Conservation (phyloP, 2,329 filamentous ascomycete genomes). For the Hypoxylon sp. region DNA sequence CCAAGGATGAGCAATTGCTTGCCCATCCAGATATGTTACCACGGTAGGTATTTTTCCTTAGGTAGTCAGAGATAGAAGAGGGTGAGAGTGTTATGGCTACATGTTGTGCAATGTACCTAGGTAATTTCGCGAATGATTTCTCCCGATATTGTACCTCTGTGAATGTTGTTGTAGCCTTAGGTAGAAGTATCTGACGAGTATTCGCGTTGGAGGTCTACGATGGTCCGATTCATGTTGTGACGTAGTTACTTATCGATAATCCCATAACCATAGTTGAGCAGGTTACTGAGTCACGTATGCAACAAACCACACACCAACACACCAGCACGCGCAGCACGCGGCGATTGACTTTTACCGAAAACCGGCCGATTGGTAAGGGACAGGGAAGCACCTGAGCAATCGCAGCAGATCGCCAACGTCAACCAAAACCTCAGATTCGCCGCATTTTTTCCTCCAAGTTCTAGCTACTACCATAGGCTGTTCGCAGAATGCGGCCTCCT, state of each 20-base stretch:
- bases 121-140: too few species aligned
- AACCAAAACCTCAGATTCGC: constrained; percentile 32
- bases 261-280: constrained; percentile 28
- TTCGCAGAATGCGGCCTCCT: constrained; percentile 38
- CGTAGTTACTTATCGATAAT: constrained; percentile 12
- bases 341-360: constrained; percentile 37
- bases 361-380: constrained; percentile 34
- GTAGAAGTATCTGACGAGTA: not conserved
- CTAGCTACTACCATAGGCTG: constrained; percentile 4
- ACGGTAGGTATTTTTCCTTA: constrained; percentile 1
- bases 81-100: not conserved
- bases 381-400: constrained; percentile 1
- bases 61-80: not conserved
- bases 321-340: too few species aligned
- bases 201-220: constrained; percentile 10
- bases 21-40: too few species aligned
- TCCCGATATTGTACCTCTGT: too few species aligned
- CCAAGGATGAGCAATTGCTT: constrained; percentile 52
- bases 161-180: too few species aligned
- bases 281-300: constrained; percentile 23
- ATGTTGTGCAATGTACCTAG: too few species aligned
- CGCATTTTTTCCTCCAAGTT: constrained; percentile 28
- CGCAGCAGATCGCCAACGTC: constrained; percentile 14
- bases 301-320: constrained; percentile 13
- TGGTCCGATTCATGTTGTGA: constrained; percentile 11